A percentile compares a stretch with the other conserved stretches of the same genome.
phyloP scores from a whole-genome alignment of 352 stramenopile genomes.

The Globisporangium canariense region DNA sequence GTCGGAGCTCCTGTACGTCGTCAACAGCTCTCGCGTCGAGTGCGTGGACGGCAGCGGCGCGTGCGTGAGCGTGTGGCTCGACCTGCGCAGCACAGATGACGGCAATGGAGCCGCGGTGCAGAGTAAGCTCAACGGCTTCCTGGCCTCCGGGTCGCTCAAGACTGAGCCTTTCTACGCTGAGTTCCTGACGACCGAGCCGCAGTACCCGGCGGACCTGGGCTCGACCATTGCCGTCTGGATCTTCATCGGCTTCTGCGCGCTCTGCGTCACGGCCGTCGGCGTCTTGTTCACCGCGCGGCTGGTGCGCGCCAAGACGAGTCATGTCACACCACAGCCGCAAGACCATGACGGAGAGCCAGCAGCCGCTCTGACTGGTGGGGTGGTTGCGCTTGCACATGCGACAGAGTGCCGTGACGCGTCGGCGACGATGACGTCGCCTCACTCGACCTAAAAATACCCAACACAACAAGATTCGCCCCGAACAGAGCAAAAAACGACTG shows the following conservation, averaged over 20 bases:
- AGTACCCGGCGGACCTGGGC: constrained; percentile 36
- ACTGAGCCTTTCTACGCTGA: constrained; percentile 41
- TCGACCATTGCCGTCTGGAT: constrained; percentile 57
- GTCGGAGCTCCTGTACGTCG: constrained; percentile 45
- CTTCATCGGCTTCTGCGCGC: constrained; percentile 51
- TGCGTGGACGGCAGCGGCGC: constrained; percentile 26
- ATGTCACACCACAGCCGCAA: constrained; percentile 36
- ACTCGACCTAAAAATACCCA: constrained; percentile 2
- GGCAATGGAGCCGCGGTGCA: constrained; percentile 17
- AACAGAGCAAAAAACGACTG: not conserved
- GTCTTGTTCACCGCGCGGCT: constrained; percentile 35
- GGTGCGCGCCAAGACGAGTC: constrained; percentile 35
- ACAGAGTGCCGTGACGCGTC: not conserved
- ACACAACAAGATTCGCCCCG: not conserved
- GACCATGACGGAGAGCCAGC: not conserved
- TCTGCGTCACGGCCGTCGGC: constrained; percentile 26
- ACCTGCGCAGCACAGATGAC: constrained; percentile 32
- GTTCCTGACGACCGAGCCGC: constrained; percentile 31
- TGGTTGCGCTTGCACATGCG: not conserved
- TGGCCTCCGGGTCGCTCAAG: constrained; percentile 45
- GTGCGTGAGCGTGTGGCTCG: constrained; percentile 41
- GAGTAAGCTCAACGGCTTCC: constrained; percentile 52
- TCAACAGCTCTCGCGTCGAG: constrained; percentile 39
- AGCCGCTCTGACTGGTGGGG: too few species aligned
- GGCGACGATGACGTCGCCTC: constrained; percentile 5